Conservation (phyloP, 352 stramenopile genomes). For the Pythium dissotocum region DNA sequence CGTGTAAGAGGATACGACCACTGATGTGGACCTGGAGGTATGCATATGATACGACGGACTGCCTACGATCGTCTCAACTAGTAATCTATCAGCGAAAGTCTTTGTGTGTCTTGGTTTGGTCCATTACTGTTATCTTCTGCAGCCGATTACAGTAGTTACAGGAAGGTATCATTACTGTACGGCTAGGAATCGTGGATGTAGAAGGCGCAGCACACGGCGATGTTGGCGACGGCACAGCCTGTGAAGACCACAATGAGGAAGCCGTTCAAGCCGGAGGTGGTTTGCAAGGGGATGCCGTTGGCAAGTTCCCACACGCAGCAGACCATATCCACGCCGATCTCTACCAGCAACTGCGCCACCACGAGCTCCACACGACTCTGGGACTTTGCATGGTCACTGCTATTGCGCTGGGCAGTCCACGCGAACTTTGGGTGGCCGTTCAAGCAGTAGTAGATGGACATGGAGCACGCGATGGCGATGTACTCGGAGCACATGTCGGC, state of each 20-base stretch:
- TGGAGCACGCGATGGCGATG: conserved; percentile 38
- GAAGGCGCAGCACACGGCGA: conserved; percentile 14
- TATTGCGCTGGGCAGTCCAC: conserved; percentile 15
- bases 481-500: conserved; percentile 42
- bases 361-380: conserved; percentile 4
- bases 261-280: conserved; percentile 1
- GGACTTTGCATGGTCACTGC: not conserved
- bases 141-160: not conserved
- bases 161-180: not conserved
- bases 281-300: conserved; percentile 25
- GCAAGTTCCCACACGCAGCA: conserved; percentile 27
- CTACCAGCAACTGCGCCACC: conserved; percentile 23
- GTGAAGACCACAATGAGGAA: conserved; percentile 21
- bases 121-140: not conserved
- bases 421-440: conserved; percentile 23
- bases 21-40: not conserved
- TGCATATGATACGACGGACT: not conserved
- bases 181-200: conserved; percentile 8
- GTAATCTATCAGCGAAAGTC: not conserved
- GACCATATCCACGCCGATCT: conserved; percentile 28
- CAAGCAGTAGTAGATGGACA: conserved; percentile 35
- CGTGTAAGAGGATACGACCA: not conserved
- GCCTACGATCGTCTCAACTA: not conserved
- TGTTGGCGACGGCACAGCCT: conserved; percentile 12
- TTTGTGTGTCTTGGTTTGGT: not conserved